Percentiles rank a stretch among this genome's conserved stretches.
These are phyloP conservation scores for Candida nonsorbophila DNA, from an alignment of 805 yeast species.

Conservation along the genomic window DNA sequence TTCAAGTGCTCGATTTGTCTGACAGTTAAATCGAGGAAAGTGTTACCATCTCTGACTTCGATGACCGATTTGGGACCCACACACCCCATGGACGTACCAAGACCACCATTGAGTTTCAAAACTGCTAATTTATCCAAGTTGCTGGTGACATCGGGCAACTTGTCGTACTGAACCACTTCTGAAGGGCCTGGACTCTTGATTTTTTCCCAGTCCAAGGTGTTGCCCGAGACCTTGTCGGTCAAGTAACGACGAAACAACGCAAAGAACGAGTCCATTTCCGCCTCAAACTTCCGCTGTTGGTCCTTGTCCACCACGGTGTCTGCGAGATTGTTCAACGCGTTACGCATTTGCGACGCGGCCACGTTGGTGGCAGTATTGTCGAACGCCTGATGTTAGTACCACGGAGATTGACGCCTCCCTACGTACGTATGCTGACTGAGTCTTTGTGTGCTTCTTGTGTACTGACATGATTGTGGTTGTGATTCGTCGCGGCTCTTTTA, in stretches of 20 bases:
- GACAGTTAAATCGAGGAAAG: slow-evolving; percentile 90
- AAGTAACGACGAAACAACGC: slow-evolving; percentile 89
- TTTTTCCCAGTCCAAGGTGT: slow-evolving; percentile 88
- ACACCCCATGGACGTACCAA: slow-evolving; percentile 99
- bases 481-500: no score
- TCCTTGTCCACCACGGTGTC: slow-evolving; percentile 65
- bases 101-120: slow-evolving; percentile 93
- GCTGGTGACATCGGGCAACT: slow-evolving; percentile 38
- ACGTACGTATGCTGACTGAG: slow-evolving; percentile 67
- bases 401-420: background rate
- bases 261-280: slow-evolving; percentile 92
- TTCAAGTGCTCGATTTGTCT: slow-evolving; percentile 96
- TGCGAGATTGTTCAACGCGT: slow-evolving; percentile 82
- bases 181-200: slow-evolving; percentile 85
- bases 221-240: slow-evolving; percentile 81
- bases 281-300: slow-evolving; percentile 60
- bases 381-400: slow-evolving; percentile 53
- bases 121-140: slow-evolving; percentile 85
- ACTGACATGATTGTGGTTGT: no score
- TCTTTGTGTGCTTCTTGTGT: slow-evolving; percentile 64
- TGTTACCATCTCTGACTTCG: slow-evolving; percentile 98
- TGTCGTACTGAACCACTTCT: slow-evolving; percentile 79
- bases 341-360: slow-evolving; percentile 97
- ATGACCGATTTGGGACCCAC: slow-evolving; percentile 98
- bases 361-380: slow-evolving; percentile 92